These are phyloP conservation scores for Fusarium palustre DNA, from an alignment of 2,329 filamentous ascomycete species.

Conservation along the genomic window DNA sequence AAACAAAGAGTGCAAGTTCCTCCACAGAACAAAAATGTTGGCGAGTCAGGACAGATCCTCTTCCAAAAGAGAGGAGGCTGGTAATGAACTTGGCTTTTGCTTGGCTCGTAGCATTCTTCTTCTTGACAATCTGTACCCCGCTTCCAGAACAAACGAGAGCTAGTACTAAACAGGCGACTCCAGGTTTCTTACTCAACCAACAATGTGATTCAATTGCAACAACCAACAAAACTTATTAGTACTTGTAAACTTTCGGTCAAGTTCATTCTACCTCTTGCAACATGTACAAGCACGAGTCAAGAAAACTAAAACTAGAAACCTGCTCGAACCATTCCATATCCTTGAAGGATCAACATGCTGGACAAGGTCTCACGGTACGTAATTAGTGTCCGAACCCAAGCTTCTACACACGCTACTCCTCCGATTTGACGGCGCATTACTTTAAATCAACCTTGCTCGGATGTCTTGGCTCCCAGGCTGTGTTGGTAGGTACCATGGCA, in stretches of 20 bases:
- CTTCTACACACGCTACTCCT: neutral
- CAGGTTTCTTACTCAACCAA: neutral
- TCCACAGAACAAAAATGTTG: slow-evolving; percentile 2
- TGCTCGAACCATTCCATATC: slow-evolving; percentile 10
- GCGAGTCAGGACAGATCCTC: slow-evolving; percentile 2
- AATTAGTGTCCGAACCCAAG: slow-evolving; percentile 8
- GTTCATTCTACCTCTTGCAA: neutral
- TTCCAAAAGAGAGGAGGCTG: slow-evolving; percentile 10
- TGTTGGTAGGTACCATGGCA: slow-evolving; percentile 5
- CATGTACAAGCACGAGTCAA: neutral
- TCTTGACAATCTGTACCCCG: slow-evolving; percentile 14
- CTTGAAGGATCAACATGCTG: slow-evolving; percentile 18
- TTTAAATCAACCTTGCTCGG: neutral
- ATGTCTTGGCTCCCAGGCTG: slow-evolving; percentile 8
- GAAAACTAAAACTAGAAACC: neutral
- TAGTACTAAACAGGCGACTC: slow-evolving; percentile 4
- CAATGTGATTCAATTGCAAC: neutral
- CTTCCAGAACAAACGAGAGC: neutral
- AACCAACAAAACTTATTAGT: neutral
- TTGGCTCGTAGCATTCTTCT: neutral
- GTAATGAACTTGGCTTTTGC: neutral
- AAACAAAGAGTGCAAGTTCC: neutral
- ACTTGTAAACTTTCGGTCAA: neutral
- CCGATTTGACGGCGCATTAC: slow-evolving; percentile 7
- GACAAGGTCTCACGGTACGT: slow-evolving; percentile 16